Evolutionary conservation across 2,329 filamentous ascomycete genomes (phyloP).

Genomic region (Colletotrichum chlorophyti): DNA sequence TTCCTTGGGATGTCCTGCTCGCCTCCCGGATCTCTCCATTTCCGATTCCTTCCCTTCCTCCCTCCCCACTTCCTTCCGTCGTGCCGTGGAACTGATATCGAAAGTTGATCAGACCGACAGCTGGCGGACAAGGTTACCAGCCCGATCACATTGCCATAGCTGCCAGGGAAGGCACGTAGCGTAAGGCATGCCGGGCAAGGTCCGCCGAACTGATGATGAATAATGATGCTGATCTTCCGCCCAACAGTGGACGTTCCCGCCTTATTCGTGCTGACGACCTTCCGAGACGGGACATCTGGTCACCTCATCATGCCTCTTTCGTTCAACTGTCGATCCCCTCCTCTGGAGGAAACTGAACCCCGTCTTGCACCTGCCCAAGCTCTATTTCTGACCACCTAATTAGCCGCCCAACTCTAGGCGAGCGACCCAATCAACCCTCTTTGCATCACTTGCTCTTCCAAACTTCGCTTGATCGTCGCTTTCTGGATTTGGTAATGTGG

Average conservation of each 20-base stretch:
- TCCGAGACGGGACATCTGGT: constrained; percentile 13
- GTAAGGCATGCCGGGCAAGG: constrained; percentile 20
- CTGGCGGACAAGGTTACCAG: not conserved
- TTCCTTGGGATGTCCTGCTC: no score
- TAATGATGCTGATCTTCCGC: constrained; percentile 16
- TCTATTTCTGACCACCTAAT: constrained; percentile 27
- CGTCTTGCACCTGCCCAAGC: not conserved
- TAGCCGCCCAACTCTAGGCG: constrained; percentile 24
- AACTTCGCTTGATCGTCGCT: no score
- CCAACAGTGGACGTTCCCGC: not conserved
- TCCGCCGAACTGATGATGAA: constrained; percentile 24
- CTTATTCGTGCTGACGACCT: not conserved
- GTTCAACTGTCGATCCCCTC: constrained; percentile 11
- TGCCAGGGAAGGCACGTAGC: no score
- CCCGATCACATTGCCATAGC: no score
- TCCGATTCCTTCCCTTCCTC: not conserved
- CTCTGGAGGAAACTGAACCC: not conserved
- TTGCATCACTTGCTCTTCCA: constrained; percentile 11
- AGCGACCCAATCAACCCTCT: constrained; percentile 30
- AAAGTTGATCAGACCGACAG: not conserved
- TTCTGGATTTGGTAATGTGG: constrained; percentile 28
- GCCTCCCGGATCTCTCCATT: no score
- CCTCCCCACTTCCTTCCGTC: not conserved
- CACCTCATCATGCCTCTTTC: constrained; percentile 4
- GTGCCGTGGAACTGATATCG: constrained; percentile 10